Evolutionary conservation across 2,329 filamentous ascomycete species (phyloP), one percentile per base, ranked within the genome.

Genomic region (Penicillium sp.): DNA sequence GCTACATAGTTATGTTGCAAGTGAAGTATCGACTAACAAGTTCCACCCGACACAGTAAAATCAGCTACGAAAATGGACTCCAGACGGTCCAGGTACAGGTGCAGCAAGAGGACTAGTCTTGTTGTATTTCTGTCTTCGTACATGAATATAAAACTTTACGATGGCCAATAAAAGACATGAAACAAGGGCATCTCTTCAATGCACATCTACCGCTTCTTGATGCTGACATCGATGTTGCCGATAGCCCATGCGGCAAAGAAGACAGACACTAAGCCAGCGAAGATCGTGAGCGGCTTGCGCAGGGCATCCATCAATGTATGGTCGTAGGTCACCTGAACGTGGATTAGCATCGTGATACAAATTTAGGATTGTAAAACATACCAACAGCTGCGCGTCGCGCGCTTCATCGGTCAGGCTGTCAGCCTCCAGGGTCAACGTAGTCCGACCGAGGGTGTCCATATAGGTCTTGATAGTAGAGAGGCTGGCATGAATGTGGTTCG

Each of bases 391-490:
- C 28, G 88, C 84, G 64, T 91, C 89, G 46, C 91, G 81, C 64
- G 91, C 82, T 59, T 97, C 93, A 61, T 98, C 93, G 1, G 95
- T 88, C 45, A 97, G 76, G 69, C 96, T 97, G 60, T 84, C 79
- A 6, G 89, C 88, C 54, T 86, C 87, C 63, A 98, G 78, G 44
- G 81, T 85, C 53, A 98, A 78, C 0, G 85, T 81, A 0, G 92
- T 95, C 56, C 93, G 88, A 53, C 93, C 93, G 28, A 92, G 64
- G 0, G 93, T 97, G 71, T 98, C 93, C 74, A 98, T 87, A 73
- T 90, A 98, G 0, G 91, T 96, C 71, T 84, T 86, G 74, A 93
- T 82, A n/a, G 86, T 72, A 56, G 79, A 81, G 18, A 77, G 73
- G n/a, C 75, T 71, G 54, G 82, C 80, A 42, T 79, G 77, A 42